A percentile compares a stretch with the other conserved stretches of the same genome.
Conservation (phyloP, 768 basidiomycete species). For the Pleurotus ostreatus region DNA sequence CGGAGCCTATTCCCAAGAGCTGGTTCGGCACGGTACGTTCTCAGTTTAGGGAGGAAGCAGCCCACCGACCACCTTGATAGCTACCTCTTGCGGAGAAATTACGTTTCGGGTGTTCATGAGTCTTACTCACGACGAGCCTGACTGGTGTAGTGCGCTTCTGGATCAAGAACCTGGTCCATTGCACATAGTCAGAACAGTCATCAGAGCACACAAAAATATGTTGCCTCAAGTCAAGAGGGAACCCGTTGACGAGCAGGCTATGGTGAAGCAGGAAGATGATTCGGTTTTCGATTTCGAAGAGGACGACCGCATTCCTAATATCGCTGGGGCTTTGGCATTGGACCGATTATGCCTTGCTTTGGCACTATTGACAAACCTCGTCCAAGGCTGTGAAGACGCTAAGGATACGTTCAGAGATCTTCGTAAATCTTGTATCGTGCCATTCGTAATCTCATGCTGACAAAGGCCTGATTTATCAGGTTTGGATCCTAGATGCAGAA, state of each 20-base stretch:
- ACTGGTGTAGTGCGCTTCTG: slow-evolving; percentile 54
- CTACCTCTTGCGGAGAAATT: slow-evolving; percentile 48
- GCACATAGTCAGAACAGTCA: slow-evolving; percentile 44
- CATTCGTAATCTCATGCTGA: not conserved
- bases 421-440: slow-evolving; percentile 33
- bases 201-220: slow-evolving; percentile 27
- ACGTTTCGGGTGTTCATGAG: slow-evolving; percentile 67
- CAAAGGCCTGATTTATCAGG: slow-evolving; percentile 26
- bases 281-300: slow-evolving; percentile 11
- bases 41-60: not conserved
- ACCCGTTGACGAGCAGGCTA: not conserved
- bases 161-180: slow-evolving; percentile 41
- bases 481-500: slow-evolving; percentile 47
- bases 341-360: slow-evolving; percentile 74
- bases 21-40: slow-evolving; percentile 17
- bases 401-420: slow-evolving; percentile 42
- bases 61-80: slow-evolving; percentile 18
- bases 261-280: slow-evolving; percentile 9
- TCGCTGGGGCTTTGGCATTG: slow-evolving; percentile 38
- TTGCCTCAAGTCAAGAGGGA: not conserved
- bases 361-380: slow-evolving; percentile 72
- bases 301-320: slow-evolving; percentile 12
- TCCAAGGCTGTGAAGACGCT: slow-evolving; percentile 52
- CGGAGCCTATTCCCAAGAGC: not conserved
- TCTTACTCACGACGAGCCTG: slow-evolving; percentile 57